Base-by-base conservation (phyloP, 1,139 yeast species). In the Candida sp. region DNA sequence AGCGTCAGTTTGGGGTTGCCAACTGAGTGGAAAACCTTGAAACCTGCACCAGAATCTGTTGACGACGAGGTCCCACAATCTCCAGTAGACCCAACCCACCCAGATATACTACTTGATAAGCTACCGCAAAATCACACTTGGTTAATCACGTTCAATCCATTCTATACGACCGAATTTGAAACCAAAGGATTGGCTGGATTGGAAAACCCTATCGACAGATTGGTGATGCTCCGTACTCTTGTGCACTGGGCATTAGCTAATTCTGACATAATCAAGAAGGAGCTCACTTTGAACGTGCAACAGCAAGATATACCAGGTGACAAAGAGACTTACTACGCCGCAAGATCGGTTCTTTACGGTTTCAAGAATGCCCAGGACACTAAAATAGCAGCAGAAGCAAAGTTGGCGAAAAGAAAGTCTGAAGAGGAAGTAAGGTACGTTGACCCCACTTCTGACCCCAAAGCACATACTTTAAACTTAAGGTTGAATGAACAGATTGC, bases 161-260 rank as follows among this genome's bases (percentile, higher is more conserved):
- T 75, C 47, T 58, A 59, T 23, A 66, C 62, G 28, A 63, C 71
- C 3, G 77, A 72, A 2, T 74, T 84, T 50, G 83, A 77, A 48
- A 62, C 61, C 8, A 42, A 58, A 1, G 87, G 88, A 1, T 61
- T 83, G 25, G 61, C 66, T 3, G 83, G 82, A 0, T 64, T 84
- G 28, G 50, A 53, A 8, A 56, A 64, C 8, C 83, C 87, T 0
- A 46, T 50, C 3, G 83, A 83, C 54, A 63, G 88, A 48, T 63
- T 83, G 23, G 66, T 81, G 7, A 58, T 83, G 57, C 54, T 84
- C 25, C 70, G 83, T 42, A 65, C 77, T 0, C 63, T 84, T 52
- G 70, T 72, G 1, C 79, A 77, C 51, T 84, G 88, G 88, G 68
- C 80, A 33, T 58, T 78, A 3, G 59, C 77, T 0, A 63, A 75